Conservation (phyloP, 139 green algal species). For the Chlorella sorokiniana region DNA sequence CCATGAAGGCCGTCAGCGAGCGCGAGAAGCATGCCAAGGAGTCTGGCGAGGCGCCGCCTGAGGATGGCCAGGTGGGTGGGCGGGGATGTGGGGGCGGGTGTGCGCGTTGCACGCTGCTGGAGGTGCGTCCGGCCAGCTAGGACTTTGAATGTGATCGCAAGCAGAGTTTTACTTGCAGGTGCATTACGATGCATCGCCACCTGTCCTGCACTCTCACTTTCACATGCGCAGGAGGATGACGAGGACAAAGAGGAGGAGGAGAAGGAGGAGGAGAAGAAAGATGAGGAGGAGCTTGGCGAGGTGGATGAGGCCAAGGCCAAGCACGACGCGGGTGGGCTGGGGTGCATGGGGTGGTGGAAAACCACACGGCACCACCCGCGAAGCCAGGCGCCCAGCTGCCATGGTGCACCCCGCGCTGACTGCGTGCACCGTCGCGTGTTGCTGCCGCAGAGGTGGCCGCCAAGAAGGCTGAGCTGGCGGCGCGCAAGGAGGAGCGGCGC, state of each 20-base stretch:
- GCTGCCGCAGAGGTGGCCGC: conserved; percentile 39
- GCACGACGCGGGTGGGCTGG: conserved; percentile 6
- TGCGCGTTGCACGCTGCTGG: too few species aligned
- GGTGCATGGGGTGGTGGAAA: neutral
- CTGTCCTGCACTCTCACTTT: too few species aligned
- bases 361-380: too few species aligned
- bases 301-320: conserved; percentile 41
- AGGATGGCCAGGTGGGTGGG: conserved; percentile 51
- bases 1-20: conserved; percentile 66
- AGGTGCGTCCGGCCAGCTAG: too few species aligned
- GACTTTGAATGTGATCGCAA: too few species aligned
- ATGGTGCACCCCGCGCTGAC: too few species aligned
- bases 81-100: conserved; percentile 3
- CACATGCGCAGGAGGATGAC: conserved; percentile 8
- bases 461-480: conserved; percentile 42
- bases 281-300: conserved; percentile 42
- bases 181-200: neutral
- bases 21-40: conserved; percentile 59
- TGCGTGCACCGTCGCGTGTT: neutral
- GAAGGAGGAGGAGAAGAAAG: conserved; percentile 16
- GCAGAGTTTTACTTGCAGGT: too few species aligned
- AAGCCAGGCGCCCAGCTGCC: too few species aligned
- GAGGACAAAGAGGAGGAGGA: conserved; percentile 25
- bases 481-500: conserved; percentile 27
- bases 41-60: conserved; percentile 31